phyloP scores from a whole-genome alignment of 2,329 filamentous ascomycete genomes.

The Pestalotiopsis sp. region DNA sequence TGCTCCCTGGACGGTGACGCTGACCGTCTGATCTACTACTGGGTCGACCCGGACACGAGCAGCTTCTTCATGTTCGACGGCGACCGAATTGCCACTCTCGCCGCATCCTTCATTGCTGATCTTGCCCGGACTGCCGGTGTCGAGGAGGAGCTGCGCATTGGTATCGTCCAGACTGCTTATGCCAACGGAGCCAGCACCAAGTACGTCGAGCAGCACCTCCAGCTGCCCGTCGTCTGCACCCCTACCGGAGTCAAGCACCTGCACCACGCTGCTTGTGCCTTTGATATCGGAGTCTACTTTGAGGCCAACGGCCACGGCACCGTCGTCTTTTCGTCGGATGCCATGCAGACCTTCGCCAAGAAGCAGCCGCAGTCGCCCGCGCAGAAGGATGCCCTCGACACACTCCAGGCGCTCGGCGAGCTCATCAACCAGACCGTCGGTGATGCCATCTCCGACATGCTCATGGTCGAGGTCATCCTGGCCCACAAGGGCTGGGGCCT shows the following conservation, averaged over 20 bases:
- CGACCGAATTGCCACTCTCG: constrained; percentile 93
- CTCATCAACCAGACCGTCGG: constrained; percentile 98
- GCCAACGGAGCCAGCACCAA: constrained; percentile 94
- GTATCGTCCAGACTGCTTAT: constrained; percentile 96
- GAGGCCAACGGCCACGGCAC: constrained; percentile 98
- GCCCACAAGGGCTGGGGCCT: constrained; percentile 92
- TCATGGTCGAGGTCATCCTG: constrained; percentile 93
- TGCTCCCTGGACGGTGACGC: constrained; percentile 95
- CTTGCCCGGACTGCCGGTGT: constrained; percentile 81
- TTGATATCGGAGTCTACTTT: constrained; percentile 97
- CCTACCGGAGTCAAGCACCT: constrained; percentile 96
- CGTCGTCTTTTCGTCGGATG: constrained; percentile 87
- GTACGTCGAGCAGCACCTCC: constrained; percentile 86
- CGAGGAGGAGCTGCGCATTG: constrained; percentile 80
- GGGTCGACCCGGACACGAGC: constrained; percentile 73
- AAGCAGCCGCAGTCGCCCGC: constrained; percentile 87
- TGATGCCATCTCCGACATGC: constrained; percentile 92
- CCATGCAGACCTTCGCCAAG: constrained; percentile 75
- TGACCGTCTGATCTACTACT: constrained; percentile 95
- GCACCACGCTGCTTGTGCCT: constrained; percentile 93
- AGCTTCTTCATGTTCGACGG: constrained; percentile 91
- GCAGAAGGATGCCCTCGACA: constrained; percentile 86
- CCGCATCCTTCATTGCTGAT: constrained; percentile 90
- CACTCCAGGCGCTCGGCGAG: constrained; percentile 79
- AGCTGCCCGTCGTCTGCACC: constrained; percentile 89